phyloP scores from a whole-genome alignment of 73 alveolate genomes.

The Symbiodinium pilosum region DNA sequence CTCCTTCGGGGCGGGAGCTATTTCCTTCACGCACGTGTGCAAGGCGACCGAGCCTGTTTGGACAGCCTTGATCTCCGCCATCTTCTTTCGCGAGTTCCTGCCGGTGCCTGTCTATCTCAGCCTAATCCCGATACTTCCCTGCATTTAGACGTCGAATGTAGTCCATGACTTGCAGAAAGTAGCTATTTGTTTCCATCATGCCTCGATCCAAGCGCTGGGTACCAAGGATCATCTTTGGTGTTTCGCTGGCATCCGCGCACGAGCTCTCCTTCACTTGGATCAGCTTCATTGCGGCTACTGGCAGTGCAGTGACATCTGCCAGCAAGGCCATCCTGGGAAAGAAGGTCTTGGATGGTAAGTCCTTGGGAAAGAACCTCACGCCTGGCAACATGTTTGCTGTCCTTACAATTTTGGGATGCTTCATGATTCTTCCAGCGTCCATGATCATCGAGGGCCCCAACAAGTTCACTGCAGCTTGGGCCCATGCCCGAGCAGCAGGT shows the following conservation, averaged over 20 bases:
- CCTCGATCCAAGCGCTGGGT: not conserved
- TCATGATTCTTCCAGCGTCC: not conserved
- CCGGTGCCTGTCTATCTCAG: not conserved
- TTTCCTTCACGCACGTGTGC: not conserved
- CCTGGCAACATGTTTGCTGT: conserved; percentile 16
- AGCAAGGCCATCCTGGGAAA: conserved; percentile 11
- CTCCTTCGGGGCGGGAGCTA: not conserved
- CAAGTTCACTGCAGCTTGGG: not conserved
- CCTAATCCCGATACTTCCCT: not conserved
- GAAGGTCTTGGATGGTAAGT: not conserved
- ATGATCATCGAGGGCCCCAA: not conserved
- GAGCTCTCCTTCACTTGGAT: conserved; percentile 40
- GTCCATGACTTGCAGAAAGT: too few species aligned
- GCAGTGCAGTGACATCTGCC: conserved; percentile 19
- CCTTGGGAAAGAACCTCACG: conserved; percentile 5
- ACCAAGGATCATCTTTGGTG: not conserved
- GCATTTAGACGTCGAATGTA: too few species aligned
- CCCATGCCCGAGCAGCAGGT: not conserved
- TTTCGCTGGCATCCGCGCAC: not conserved
- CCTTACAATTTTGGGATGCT: conserved; percentile 1
- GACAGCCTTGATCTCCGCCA: not conserved
- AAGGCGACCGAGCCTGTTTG: conserved; percentile 23
- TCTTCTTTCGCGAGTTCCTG: not conserved
- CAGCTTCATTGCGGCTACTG: not conserved
- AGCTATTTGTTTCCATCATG: not conserved